Conservation (phyloP, 2,329 filamentous ascomycete genomes). For the Clonostachys solani region DNA sequence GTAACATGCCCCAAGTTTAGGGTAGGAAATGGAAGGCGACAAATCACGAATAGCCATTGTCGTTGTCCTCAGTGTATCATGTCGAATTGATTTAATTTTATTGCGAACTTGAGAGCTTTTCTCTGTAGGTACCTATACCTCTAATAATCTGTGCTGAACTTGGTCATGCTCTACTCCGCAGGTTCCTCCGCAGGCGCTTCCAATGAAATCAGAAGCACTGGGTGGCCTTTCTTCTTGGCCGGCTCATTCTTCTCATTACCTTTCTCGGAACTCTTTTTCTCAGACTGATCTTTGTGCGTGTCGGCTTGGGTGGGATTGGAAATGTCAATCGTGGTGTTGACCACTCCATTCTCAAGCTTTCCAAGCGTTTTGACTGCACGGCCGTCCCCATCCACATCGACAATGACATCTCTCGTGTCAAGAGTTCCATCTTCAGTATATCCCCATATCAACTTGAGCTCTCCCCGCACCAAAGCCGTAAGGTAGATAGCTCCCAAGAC, state of each 20-base stretch:
- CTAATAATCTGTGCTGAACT: no score
- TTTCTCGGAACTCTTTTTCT: slow-evolving; percentile 6
- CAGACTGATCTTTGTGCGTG: slow-evolving; percentile 12
- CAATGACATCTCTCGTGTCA: slow-evolving; percentile 49
- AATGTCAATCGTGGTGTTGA: slow-evolving; percentile 23
- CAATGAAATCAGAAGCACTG: background rate
- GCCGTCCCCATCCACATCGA: slow-evolving; percentile 47
- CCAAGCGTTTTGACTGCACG: slow-evolving; percentile 35
- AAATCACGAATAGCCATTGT: no score
- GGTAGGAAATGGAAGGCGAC: no score
- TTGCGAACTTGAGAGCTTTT: no score
- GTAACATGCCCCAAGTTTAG: no score
- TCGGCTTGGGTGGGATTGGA: slow-evolving; percentile 8
- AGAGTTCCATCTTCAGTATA: slow-evolving; percentile 71
- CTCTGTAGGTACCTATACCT: no score
- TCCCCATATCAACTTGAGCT: slow-evolving; percentile 71
- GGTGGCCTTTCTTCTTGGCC: slow-evolving; percentile 8
- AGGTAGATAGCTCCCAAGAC: slow-evolving; percentile 73
- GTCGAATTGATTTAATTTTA: no score
- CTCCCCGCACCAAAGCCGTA: slow-evolving; percentile 67
- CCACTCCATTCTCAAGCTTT: slow-evolving; percentile 28
- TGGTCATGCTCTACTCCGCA: no score
- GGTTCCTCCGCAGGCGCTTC: background rate
- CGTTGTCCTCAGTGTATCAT: no score
- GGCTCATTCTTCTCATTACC: slow-evolving; percentile 8